phyloP scores from a whole-genome alignment of 257 asterid species.

The Ilex asprella region DNA sequence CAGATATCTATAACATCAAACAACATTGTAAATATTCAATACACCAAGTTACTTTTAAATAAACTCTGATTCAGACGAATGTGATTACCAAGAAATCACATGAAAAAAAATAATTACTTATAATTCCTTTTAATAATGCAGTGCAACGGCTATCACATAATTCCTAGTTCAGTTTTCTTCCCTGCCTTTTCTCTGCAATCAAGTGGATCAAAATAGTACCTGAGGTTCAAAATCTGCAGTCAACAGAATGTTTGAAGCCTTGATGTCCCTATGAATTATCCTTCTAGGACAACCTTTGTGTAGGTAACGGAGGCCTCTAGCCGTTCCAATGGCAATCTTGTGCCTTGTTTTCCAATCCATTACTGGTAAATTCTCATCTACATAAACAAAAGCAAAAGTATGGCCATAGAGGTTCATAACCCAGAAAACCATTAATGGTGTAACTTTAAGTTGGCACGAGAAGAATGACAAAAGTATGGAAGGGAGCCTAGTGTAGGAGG shows the following conservation, averaged over 20 bases:
- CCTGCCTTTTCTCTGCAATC: too few relatives aligned
- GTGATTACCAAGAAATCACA: too few relatives aligned
- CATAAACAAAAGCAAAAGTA: background rate
- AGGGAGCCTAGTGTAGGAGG: too few relatives aligned
- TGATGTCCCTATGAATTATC: conserved; percentile 87
- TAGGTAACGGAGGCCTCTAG: conserved; percentile 76
- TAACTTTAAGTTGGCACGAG: too few relatives aligned
- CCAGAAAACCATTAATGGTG: background rate
- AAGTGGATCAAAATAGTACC: conserved; percentile 25
- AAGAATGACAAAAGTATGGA: too few relatives aligned
- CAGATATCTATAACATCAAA: conserved; percentile 57
- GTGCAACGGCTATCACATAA: too few relatives aligned
- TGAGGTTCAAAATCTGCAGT: conserved; percentile 80
- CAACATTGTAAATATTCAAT: too few relatives aligned
- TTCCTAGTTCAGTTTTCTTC: too few relatives aligned
- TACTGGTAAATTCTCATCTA: conserved; percentile 54
- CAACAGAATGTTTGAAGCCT: conserved; percentile 68
- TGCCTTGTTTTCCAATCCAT: conserved; percentile 89
- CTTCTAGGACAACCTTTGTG: conserved; percentile 89
- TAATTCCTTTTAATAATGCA: too few relatives aligned
- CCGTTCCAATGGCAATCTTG: conserved; percentile 82
- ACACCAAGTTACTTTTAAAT: too few relatives aligned
- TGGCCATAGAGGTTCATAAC: background rate
- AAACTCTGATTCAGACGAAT: too few relatives aligned
- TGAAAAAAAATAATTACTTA: too few relatives aligned